Evolutionary conservation across 352 stramenopile species (phyloP), one percentile per base, ranked within the genome.

Genomic region (Phytophthora parvispora): DNA sequence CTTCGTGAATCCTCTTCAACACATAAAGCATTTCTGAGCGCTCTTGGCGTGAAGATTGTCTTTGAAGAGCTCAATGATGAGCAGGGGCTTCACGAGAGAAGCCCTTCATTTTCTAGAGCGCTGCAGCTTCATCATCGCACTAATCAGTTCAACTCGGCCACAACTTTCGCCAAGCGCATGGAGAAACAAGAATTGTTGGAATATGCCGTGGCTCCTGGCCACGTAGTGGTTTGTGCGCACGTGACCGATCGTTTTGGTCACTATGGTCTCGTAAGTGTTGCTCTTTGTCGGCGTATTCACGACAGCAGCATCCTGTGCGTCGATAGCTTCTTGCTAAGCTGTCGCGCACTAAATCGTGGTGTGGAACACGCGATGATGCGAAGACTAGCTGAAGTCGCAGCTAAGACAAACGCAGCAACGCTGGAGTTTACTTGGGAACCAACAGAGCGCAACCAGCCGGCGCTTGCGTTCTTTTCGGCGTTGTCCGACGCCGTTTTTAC

Each of bases 181-280:
- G 78, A 75, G 16, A 48, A 74, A 40, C 40, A 76, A 5, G 13
- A 16, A 3, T 59, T 92, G 20, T 24, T 68, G 2, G 22, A 45
- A 0, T 90, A 91, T 54, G 34, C 78, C 24, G 25, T 32, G 6
- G 36, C 43, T 18, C 16, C 32, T 1, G 43, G 31, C 2, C 72
- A 80, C 15, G 71, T 55, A 16, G 81, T 79, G 15, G 45, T 93
- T 38, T 85, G 79, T 42, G 81, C 82, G 10, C 74, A 84, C 8
- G 86, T 93, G 62, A 93, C 86, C 0, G 86, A 94, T 45, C 81
- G 84, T 15, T 93, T 90, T 40, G 86, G 86, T 18, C 86, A 94
- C 58, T 94, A 94, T 22, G 86, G 86, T 3, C 75, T 94, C 1
- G 86, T 94, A 15, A 84, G 78, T 40, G 67, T 78, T 22, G 64